These are phyloP conservation scores for Trichophyton rubrum DNA, from an alignment of 2,329 filamentous ascomycete species.

Conservation along the genomic window DNA sequence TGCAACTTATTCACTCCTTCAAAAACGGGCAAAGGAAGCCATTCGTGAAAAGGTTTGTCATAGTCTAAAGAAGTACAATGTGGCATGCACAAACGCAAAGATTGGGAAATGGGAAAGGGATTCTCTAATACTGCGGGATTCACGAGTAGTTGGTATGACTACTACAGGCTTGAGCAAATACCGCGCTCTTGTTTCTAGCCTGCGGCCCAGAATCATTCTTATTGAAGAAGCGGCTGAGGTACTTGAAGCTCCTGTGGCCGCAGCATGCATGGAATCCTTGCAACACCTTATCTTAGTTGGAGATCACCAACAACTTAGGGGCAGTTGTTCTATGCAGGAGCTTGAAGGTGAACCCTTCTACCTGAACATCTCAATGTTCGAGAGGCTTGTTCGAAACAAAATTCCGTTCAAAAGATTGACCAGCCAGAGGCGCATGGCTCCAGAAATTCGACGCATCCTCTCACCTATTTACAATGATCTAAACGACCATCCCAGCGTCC, in stretches of 20 bases:
- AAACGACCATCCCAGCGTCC: constrained; percentile 46
- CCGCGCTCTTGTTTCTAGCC: constrained; percentile 51
- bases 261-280: constrained; percentile 48
- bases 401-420: constrained; percentile 53
- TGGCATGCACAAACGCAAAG: constrained; percentile 41
- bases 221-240: constrained; percentile 75
- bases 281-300: constrained; percentile 59
- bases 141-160: constrained; percentile 54
- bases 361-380: constrained; percentile 65
- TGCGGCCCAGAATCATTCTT: constrained; percentile 56
- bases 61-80: constrained; percentile 40
- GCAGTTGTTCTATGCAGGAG: constrained; percentile 48
- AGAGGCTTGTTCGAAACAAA: constrained; percentile 56
- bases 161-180: constrained; percentile 76
- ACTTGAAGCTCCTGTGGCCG: constrained; percentile 44
- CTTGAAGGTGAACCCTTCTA: constrained; percentile 51
- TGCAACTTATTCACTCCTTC: constrained; percentile 54
- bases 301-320: constrained; percentile 68
- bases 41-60: constrained; percentile 38
- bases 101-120: constrained; percentile 49
- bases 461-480: constrained; percentile 49
- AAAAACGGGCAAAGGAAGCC: constrained; percentile 40
- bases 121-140: constrained; percentile 46
- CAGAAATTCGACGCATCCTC: constrained; percentile 51
- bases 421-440: constrained; percentile 61